Percentiles rank a stretch among this genome's conserved stretches.
phyloP scores from a whole-genome alignment of 768 basidiomycete species.

The Chalciporus chontae region DNA sequence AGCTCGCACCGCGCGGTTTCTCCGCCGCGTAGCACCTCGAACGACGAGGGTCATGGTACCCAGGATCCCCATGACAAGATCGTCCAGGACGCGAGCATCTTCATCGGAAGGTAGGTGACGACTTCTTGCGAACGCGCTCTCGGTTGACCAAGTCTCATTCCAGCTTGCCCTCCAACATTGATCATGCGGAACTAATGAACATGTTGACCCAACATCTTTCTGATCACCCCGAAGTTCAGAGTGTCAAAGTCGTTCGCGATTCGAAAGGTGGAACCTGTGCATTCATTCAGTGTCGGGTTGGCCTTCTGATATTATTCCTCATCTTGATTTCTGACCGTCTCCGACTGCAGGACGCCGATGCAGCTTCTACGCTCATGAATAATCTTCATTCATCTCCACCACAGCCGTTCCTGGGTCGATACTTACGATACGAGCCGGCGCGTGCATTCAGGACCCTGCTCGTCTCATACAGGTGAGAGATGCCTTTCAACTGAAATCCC shows the following conservation, averaged over 20 bases:
- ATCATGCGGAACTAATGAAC: constrained; percentile 56
- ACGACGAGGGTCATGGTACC: constrained; percentile 30
- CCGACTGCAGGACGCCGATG: constrained; percentile 45
- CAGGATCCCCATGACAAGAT: constrained; percentile 42
- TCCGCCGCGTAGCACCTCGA: constrained; percentile 13
- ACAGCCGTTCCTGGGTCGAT: constrained; percentile 67
- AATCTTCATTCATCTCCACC: constrained; percentile 53
- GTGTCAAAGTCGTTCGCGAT: constrained; percentile 70
- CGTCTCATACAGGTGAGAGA: constrained; percentile 65
- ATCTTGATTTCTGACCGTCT: neutral
- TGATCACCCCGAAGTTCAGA: constrained; percentile 59
- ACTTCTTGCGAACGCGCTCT: neutral
- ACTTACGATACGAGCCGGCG: constrained; percentile 74
- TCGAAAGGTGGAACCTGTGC: constrained; percentile 77
- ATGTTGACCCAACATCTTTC: constrained; percentile 67
- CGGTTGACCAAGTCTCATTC: constrained; percentile 8
- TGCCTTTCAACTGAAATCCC: neutral
- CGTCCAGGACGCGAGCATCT: constrained; percentile 76
- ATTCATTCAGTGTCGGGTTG: constrained; percentile 82
- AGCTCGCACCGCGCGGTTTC: constrained; percentile 9
- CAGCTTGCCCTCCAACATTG: constrained; percentile 69
- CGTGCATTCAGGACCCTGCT: constrained; percentile 71
- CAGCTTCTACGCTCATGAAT: constrained; percentile 57
- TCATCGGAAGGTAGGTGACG: constrained; percentile 71
- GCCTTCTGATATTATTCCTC: constrained; percentile 10